A percentile compares a stretch with the other conserved stretches of the same genome.
These are phyloP conservation scores for Verticillium zaregamsianum DNA, from an alignment of 2,329 filamentous ascomycete species.

Conservation along the genomic window DNA sequence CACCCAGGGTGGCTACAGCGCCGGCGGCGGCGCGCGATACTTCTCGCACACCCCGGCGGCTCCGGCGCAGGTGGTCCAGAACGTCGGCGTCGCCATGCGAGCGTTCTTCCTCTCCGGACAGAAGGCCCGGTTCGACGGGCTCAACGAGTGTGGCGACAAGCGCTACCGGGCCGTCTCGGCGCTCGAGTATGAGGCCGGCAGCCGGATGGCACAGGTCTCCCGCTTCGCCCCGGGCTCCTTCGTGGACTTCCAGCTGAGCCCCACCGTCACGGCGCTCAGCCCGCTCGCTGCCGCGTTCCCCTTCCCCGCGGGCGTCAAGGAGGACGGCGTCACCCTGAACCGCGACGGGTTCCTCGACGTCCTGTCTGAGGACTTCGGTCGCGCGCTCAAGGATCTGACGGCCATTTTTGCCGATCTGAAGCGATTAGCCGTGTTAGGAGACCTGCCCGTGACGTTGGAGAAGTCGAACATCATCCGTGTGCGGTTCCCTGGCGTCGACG, in stretches of 20 bases:
- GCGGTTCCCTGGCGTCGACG: slow-evolving; percentile 88
- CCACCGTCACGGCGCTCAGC: slow-evolving; percentile 84
- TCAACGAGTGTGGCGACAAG: slow-evolving; percentile 69
- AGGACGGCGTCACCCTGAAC: slow-evolving; percentile 55
- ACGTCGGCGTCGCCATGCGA: slow-evolving; percentile 89
- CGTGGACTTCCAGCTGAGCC: slow-evolving; percentile 84
- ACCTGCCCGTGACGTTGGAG: slow-evolving; percentile 75
- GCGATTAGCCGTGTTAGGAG: slow-evolving; percentile 70
- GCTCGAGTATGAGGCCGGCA: slow-evolving; percentile 68
- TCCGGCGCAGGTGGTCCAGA: slow-evolving; percentile 87
- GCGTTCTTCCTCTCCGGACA: slow-evolving; percentile 91
- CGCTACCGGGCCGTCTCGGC: slow-evolving; percentile 73
- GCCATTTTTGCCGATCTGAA: slow-evolving; percentile 78
- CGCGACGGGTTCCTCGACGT: slow-evolving; percentile 80
- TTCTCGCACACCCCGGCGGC: slow-evolving; percentile 85
- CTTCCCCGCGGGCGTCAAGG: slow-evolving; percentile 37
- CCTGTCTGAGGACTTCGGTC: slow-evolving; percentile 82
- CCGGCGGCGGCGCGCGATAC: slow-evolving; percentile 72
- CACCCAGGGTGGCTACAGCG: slow-evolving; percentile 82
- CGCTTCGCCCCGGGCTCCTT: slow-evolving; percentile 66
- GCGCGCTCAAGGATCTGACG: slow-evolving; percentile 78
- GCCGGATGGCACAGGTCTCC: slow-evolving; percentile 58
- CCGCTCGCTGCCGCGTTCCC: slow-evolving; percentile 57
- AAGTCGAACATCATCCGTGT: slow-evolving; percentile 66
- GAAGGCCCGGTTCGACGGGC: slow-evolving; percentile 81